Evolutionary conservation across 2,329 filamentous ascomycete genomes (phyloP).

Genomic region (Aspergillus ustus): DNA sequence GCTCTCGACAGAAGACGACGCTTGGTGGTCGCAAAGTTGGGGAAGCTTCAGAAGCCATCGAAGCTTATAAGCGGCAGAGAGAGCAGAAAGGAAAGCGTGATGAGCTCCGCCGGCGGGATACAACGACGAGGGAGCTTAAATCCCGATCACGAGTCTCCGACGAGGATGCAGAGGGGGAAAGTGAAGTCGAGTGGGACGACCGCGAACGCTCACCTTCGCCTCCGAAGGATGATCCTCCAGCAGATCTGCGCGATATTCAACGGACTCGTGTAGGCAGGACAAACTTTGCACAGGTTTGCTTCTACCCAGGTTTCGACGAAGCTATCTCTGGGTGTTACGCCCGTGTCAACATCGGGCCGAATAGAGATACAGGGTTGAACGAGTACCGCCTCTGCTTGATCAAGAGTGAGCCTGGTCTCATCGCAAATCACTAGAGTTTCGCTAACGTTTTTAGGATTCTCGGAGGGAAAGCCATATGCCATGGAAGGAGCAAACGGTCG

Average conservation of each 20-base stretch:
- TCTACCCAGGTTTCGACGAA: slow-evolving; percentile 86
- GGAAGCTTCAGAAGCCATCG: slow-evolving; percentile 73
- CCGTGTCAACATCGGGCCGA: slow-evolving; percentile 80
- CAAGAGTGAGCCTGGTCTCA: slow-evolving; percentile 64
- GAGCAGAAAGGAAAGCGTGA: slow-evolving; percentile 61
- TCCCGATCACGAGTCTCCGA: slow-evolving; percentile 68
- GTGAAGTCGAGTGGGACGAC: slow-evolving; percentile 78
- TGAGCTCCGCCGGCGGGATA: slow-evolving; percentile 51
- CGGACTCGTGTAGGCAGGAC: slow-evolving; percentile 80
- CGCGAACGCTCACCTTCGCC: slow-evolving; percentile 55
- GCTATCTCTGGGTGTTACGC: slow-evolving; percentile 83
- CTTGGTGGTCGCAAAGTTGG: slow-evolving; percentile 68
- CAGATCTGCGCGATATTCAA: slow-evolving; percentile 80
- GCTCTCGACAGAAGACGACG: slow-evolving; percentile 71
- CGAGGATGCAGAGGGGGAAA: slow-evolving; percentile 70
- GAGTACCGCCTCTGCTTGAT: slow-evolving; percentile 89
- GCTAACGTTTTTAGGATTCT: slow-evolving; percentile 64
- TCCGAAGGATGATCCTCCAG: slow-evolving; percentile 69
- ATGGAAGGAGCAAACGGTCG: slow-evolving; percentile 76
- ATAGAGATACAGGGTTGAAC: slow-evolving; percentile 71
- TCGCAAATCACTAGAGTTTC: background rate
- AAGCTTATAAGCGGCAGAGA: slow-evolving; percentile 66
- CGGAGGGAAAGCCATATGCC: slow-evolving; percentile 79
- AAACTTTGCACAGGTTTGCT: slow-evolving; percentile 89
- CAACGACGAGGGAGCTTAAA: slow-evolving; percentile 56